A percentile compares a stretch with the other conserved stretches of the same genome.
These are phyloP conservation scores for Hypoxylon sp. DNA, from an alignment of 2,329 filamentous ascomycete species.

Conservation along the genomic window DNA sequence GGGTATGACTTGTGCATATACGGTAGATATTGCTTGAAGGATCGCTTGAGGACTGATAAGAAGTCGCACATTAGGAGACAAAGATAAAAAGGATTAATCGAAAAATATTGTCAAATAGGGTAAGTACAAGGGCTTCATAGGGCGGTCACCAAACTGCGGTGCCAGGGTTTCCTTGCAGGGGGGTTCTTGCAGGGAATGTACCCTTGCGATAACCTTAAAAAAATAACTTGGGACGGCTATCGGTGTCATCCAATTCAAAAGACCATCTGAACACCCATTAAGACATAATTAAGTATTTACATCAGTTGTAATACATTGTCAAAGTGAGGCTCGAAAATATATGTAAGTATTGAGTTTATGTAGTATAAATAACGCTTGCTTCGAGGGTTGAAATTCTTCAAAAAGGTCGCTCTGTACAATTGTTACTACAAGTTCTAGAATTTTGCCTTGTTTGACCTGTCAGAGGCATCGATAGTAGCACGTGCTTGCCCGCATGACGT, in stretches of 20 bases:
- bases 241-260: background rate
- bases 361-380: background rate
- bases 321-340: background rate
- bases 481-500: slow-evolving; percentile 38
- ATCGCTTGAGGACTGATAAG: slow-evolving; percentile 24
- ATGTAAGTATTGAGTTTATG: background rate
- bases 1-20: background rate
- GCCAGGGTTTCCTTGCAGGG: slow-evolving; percentile 33
- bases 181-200: slow-evolving; percentile 35
- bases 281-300: slow-evolving; percentile 1
- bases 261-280: background rate
- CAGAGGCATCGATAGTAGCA: slow-evolving; percentile 20
- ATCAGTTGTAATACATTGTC: background rate
- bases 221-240: slow-evolving; percentile 18
- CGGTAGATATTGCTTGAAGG: slow-evolving; percentile 13
- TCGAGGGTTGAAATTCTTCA: background rate
- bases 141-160: slow-evolving; percentile 23
- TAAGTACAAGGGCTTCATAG: slow-evolving; percentile 27
- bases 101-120: slow-evolving; percentile 42
- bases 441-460: slow-evolving; percentile 32
- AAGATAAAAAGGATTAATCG: slow-evolving; percentile 24
- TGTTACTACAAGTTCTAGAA: slow-evolving; percentile 21
- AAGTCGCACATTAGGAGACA: slow-evolving; percentile 26
- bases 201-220: slow-evolving; percentile 42
- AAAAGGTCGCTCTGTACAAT: background rate